Percentiles rank a stretch among this genome's conserved stretches.
These are phyloP conservation scores for Barnettozyma populi DNA, from an alignment of 805 yeast species.

Conservation along the genomic window DNA sequence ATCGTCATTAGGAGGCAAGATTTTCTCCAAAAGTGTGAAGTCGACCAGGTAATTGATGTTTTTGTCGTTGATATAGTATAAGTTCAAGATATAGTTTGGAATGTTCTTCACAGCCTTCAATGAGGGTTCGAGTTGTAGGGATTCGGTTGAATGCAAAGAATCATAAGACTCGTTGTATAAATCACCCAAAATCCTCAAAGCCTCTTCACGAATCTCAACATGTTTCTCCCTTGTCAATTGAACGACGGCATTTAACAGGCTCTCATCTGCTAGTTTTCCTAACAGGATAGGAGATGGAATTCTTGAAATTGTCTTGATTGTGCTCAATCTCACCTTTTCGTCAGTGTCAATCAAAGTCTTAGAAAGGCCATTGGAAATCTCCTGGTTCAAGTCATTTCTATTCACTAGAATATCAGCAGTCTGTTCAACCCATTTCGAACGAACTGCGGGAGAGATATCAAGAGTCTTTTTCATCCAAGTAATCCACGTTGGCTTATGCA, in stretches of 20 bases:
- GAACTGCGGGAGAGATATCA: slow-evolving; percentile 59
- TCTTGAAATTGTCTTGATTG: slow-evolving; percentile 47
- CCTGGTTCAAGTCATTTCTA: slow-evolving; percentile 43
- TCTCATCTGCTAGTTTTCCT: slow-evolving; percentile 38
- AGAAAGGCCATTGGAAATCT: slow-evolving; percentile 50
- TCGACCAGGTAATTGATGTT: slow-evolving; percentile 65
- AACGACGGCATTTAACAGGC: slow-evolving; percentile 48
- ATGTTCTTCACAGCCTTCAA: slow-evolving; percentile 35
- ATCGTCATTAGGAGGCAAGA: slow-evolving; percentile 51
- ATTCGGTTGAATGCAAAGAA: slow-evolving; percentile 18
- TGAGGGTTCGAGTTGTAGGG: background rate
- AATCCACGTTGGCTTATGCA: slow-evolving; percentile 55
- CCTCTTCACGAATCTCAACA: slow-evolving; percentile 53
- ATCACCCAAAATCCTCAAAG: slow-evolving; percentile 48
- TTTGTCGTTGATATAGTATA: slow-evolving; percentile 69
- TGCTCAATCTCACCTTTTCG: slow-evolving; percentile 60
- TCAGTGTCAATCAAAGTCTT: slow-evolving; percentile 73
- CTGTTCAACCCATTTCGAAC: slow-evolving; percentile 66
- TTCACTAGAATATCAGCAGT: slow-evolving; percentile 41
- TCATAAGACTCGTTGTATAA: slow-evolving; percentile 45
- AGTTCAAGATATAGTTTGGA: slow-evolving; percentile 60
- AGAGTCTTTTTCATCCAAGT: slow-evolving; percentile 72
- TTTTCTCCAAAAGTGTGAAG: slow-evolving; percentile 46
- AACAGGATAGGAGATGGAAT: slow-evolving; percentile 44
- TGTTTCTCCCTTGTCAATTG: slow-evolving; percentile 71